A percentile compares a stretch with the other conserved stretches of the same genome.
Conservation (phyloP, 495 filamentous ascomycete species). For the Penicillium robsamsonii region DNA sequence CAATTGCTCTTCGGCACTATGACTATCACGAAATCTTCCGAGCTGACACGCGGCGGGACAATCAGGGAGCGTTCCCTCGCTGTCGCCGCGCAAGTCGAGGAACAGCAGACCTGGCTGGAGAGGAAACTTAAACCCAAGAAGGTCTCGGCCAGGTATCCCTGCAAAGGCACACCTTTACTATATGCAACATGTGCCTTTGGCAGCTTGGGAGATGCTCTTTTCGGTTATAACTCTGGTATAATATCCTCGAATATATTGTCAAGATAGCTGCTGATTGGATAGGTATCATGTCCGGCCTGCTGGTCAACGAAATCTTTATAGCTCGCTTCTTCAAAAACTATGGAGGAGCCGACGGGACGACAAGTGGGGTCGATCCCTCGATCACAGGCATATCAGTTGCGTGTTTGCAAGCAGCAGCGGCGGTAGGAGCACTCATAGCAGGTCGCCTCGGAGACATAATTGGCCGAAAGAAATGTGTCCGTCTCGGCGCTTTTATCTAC, state of each 20-base stretch:
- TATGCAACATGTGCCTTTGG: constrained; percentile 33
- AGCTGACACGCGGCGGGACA: neutral
- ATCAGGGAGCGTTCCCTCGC: constrained; percentile 13
- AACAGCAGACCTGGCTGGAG: constrained; percentile 28
- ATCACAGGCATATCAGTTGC: constrained; percentile 35
- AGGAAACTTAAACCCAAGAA: constrained; percentile 29
- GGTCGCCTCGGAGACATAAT: constrained; percentile 32
- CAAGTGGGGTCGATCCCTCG: constrained; percentile 24
- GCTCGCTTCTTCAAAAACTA: constrained; percentile 31
- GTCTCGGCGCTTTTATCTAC: constrained; percentile 33
- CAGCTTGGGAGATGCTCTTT: constrained; percentile 31
- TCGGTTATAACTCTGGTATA: constrained; percentile 32
- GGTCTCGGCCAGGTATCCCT: constrained; percentile 27
- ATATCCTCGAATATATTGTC: neutral
- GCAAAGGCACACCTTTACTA: constrained; percentile 24
- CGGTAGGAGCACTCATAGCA: constrained; percentile 28
- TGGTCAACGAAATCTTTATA: constrained; percentile 31
- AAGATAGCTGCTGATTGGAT: constrained; percentile 8
- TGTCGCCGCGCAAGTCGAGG: constrained; percentile 15
- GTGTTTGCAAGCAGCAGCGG: constrained; percentile 31
- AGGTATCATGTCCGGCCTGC: constrained; percentile 34
- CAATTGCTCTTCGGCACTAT: neutral
- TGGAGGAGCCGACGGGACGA: constrained; percentile 27
- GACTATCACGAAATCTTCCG: constrained; percentile 1
- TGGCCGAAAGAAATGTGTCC: constrained; percentile 34